phyloP scores from a whole-genome alignment of 208 protist species.

The Trypanosoma brucei region DNA sequence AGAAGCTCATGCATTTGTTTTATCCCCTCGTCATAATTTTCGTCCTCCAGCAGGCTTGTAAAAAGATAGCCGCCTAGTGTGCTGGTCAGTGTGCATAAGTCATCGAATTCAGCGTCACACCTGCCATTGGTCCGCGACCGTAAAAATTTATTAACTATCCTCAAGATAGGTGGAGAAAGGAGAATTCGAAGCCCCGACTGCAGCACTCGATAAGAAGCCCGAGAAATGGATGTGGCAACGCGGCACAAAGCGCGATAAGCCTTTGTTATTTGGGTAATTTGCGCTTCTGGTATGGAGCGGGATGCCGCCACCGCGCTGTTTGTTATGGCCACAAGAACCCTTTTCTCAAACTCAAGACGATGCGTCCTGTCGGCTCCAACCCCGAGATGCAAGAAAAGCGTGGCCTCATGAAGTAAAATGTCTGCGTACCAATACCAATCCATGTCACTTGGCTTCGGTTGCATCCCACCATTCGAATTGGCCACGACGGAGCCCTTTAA shows the following conservation, averaged over 20 bases:
- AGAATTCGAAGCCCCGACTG: slow-evolving; percentile 69
- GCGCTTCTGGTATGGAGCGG: slow-evolving; percentile 25
- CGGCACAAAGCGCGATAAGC: slow-evolving; percentile 22
- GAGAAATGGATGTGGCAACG: slow-evolving; percentile 21
- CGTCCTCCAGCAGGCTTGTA: slow-evolving; percentile 21
- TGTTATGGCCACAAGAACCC: slow-evolving; percentile 46
- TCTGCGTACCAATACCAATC: slow-evolving; percentile 72
- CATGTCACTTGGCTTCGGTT: slow-evolving; percentile 29
- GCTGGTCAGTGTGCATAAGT: slow-evolving; percentile 7
- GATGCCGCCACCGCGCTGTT: slow-evolving; percentile 74
- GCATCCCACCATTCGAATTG: slow-evolving; percentile 7
- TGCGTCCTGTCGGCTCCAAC: slow-evolving; percentile 29
- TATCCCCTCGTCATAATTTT: slow-evolving; percentile 35
- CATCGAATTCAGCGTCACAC: slow-evolving; percentile 17
- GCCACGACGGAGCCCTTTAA: background rate
- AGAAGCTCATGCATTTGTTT: slow-evolving; percentile 39
- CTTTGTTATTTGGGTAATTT: slow-evolving; percentile 23
- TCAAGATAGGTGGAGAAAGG: slow-evolving; percentile 34
- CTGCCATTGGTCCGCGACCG: slow-evolving; percentile 3
- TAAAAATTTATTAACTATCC: slow-evolving; percentile 6
- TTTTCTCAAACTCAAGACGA: slow-evolving; percentile 23
- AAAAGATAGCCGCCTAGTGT: slow-evolving; percentile 22
- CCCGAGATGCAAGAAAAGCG: slow-evolving; percentile 26
- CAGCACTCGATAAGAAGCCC: slow-evolving; percentile 23
- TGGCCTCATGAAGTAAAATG: slow-evolving; percentile 57